Percentiles rank a stretch among this genome's conserved stretches.
Evolutionary conservation across 108 stramenopile genomes (phyloP).

Genomic region (Nitzschia sp.): DNA sequence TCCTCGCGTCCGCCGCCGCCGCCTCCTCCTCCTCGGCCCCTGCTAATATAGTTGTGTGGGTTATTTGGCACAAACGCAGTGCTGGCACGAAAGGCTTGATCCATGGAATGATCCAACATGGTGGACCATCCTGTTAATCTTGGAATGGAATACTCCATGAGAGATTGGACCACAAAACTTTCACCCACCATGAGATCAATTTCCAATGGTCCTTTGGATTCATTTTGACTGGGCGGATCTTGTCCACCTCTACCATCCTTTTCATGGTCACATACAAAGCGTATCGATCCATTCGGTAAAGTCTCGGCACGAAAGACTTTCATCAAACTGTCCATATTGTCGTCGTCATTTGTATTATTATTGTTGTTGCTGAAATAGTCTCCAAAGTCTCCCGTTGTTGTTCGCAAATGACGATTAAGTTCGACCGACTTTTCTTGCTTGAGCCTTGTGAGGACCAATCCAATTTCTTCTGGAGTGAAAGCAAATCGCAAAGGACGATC

Average conservation of each 20-base stretch:
- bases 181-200: conserved; percentile 36
- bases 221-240: conserved; percentile 12
- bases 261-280: conserved; percentile 12
- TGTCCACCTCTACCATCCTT: conserved; percentile 25
- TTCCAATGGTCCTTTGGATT: conserved; percentile 27
- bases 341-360: not conserved
- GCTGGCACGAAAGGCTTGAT: not conserved
- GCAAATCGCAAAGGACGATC: conserved; percentile 30
- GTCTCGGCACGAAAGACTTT: conserved; percentile 18
- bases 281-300: not conserved
- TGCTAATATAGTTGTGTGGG: conserved; percentile 3
- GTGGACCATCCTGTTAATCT: conserved; percentile 28
- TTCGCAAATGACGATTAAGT: conserved; percentile 8
- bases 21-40: too few relatives aligned
- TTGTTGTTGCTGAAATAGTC: not conserved
- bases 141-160: conserved; percentile 33
- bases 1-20: too few relatives aligned
- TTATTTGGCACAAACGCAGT: not conserved
- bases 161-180: conserved; percentile 19
- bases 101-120: conserved; percentile 31
- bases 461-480: conserved; percentile 32
- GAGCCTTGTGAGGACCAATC: conserved; percentile 18
- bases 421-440: conserved; percentile 20
- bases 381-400: not conserved
- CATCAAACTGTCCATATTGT: not conserved